Evolutionary conservation across 2,329 filamentous ascomycete species (phyloP).

Genomic region (Clonostachys solani): DNA sequence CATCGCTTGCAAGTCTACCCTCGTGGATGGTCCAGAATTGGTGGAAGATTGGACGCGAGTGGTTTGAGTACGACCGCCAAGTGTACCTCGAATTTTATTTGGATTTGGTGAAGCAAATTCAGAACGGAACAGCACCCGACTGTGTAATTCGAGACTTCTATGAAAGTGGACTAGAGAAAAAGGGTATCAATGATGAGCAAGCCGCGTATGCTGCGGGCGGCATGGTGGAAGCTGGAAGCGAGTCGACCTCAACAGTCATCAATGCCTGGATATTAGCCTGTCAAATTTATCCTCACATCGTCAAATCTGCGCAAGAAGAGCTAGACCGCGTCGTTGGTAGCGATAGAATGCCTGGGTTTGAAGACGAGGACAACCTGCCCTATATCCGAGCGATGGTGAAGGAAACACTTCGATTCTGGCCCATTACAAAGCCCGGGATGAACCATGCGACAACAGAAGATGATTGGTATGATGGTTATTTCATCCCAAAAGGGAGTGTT

Average conservation of each 20-base stretch:
- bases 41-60: no score
- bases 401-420: conserved; percentile 41
- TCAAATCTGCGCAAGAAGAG: conserved; percentile 26
- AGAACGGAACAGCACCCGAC: neutral
- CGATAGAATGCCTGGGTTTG: conserved; percentile 29
- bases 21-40: no score
- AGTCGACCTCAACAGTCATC: conserved; percentile 11
- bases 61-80: no score
- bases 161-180: neutral
- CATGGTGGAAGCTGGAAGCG: conserved; percentile 2
- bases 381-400: conserved; percentile 42
- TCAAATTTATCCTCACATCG: conserved; percentile 30
- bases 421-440: conserved; percentile 26
- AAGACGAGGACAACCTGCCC: conserved; percentile 32
- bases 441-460: conserved; percentile 30
- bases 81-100: no score
- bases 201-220: conserved; percentile 10
- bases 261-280: conserved; percentile 39
- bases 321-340: conserved; percentile 33
- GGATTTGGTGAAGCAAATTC: neutral
- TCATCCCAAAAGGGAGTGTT: conserved; percentile 34
- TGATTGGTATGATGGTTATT: conserved; percentile 28
- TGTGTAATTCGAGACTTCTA: neutral
- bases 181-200: conserved; percentile 10
- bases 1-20: no score